Evolutionary conservation across 176 grass and related monocot species (phyloP).

Genomic region (Zea mays): DNA sequence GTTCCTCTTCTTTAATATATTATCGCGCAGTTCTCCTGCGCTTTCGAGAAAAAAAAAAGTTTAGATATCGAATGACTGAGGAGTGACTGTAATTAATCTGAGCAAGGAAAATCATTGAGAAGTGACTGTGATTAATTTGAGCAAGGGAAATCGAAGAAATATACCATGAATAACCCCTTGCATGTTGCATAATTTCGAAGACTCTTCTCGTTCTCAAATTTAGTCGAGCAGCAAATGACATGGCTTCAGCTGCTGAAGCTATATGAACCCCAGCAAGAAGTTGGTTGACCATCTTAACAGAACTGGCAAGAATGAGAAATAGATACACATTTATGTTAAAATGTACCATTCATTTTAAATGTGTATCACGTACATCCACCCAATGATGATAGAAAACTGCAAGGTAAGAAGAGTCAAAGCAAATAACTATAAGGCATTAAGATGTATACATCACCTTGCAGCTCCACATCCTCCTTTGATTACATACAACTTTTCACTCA

Average conservation of each 20-base stretch:
- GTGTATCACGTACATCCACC: background rate
- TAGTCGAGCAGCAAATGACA: slow-evolving; percentile 85
- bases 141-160: slow-evolving; percentile 29
- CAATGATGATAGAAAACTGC: slow-evolving; percentile 19
- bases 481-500: slow-evolving; percentile 95
- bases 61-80: slow-evolving; percentile 17
- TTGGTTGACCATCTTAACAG: slow-evolving; percentile 99
- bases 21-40: no score
- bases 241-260: slow-evolving; percentile 85
- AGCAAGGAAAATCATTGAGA: slow-evolving; percentile 20
- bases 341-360: background rate
- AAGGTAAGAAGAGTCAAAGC: slow-evolving; percentile 29
- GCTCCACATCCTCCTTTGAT: slow-evolving; percentile 98
- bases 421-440: slow-evolving; percentile 33
- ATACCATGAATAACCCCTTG: slow-evolving; percentile 91
- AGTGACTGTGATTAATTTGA: slow-evolving; percentile 7
- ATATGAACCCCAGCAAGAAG: slow-evolving; percentile 99
- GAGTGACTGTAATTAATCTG: slow-evolving; percentile 6
- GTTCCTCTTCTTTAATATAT: no score
- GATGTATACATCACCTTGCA: slow-evolving; percentile 67
- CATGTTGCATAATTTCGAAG: slow-evolving; percentile 87
- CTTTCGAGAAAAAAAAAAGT: background rate
- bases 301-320: slow-evolving; percentile 60
- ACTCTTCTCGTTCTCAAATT: slow-evolving; percentile 72
- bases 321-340: slow-evolving; percentile 7